phyloP scores from a whole-genome alignment of 768 basidiomycete species.

The Inosperma sp. region DNA sequence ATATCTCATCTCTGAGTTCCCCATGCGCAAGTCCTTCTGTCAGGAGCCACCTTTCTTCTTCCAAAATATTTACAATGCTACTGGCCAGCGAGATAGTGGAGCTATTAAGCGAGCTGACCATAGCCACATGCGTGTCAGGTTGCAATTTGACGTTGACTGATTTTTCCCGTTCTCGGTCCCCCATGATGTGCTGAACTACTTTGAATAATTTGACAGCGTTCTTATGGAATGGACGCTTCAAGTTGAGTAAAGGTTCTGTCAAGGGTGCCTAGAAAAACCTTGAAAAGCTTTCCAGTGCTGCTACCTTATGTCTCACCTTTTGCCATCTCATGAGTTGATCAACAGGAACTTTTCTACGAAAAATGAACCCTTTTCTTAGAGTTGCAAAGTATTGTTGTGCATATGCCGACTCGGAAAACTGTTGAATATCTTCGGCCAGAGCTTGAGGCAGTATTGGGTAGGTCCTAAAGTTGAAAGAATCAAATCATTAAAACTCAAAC shows the following conservation, averaged over 20 bases:
- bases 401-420: slow-evolving; percentile 82
- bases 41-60: slow-evolving; percentile 86
- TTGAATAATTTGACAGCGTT: slow-evolving; percentile 86
- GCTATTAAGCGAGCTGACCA: slow-evolving; percentile 39
- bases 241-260: slow-evolving; percentile 65
- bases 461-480: slow-evolving; percentile 40
- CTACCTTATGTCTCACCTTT: slow-evolving; percentile 41
- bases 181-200: slow-evolving; percentile 90
- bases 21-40: slow-evolving; percentile 73
- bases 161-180: slow-evolving; percentile 77
- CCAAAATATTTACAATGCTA: slow-evolving; percentile 45
- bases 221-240: slow-evolving; percentile 60
- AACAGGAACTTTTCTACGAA: slow-evolving; percentile 75
- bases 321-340: slow-evolving; percentile 92
- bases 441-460: slow-evolving; percentile 77
- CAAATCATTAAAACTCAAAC: slow-evolving; percentile 3
- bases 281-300: slow-evolving; percentile 2
- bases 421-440: slow-evolving; percentile 79
- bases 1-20: slow-evolving; percentile 90
- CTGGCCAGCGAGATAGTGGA: slow-evolving; percentile 45
- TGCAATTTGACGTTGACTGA: slow-evolving; percentile 46
- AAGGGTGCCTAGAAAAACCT: slow-evolving; percentile 50
- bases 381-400: slow-evolving; percentile 87
- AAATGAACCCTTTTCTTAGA: slow-evolving; percentile 85
- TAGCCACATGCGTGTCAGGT: slow-evolving; percentile 41